These are phyloP conservation scores for Phoenix roebelenii DNA, from an alignment of 176 grass and related monocot species.

Conservation along the genomic window DNA sequence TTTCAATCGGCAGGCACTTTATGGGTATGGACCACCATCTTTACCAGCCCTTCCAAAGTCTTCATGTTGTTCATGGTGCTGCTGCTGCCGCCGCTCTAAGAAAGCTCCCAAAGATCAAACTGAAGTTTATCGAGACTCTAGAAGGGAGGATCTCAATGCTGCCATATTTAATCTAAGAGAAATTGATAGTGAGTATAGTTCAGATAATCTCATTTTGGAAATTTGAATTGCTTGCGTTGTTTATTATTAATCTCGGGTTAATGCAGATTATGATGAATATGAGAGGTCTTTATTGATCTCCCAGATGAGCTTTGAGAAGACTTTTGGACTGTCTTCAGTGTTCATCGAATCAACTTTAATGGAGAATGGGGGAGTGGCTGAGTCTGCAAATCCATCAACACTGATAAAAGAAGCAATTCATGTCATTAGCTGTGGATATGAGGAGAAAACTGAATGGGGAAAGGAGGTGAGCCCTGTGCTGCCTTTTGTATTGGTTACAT, in stretches of 20 bases:
- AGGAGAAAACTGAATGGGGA: conserved; percentile 99
- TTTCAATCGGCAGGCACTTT: conserved; percentile 92
- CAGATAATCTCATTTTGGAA: conserved; percentile 5
- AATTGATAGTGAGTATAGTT: conserved; percentile 66
- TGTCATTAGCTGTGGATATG: conserved; percentile 88
- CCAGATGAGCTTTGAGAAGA: conserved; percentile 93
- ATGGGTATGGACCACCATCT: conserved; percentile 93
- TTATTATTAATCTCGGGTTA: conserved; percentile 7
- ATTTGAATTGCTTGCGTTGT: background rate
- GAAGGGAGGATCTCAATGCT: conserved; percentile 72
- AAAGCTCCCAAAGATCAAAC: conserved; percentile 69
- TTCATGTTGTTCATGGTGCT: conserved; percentile 78
- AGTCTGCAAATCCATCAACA: conserved; percentile 62
- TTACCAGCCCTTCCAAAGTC: conserved; percentile 83
- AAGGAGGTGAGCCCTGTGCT: conserved; percentile 54
- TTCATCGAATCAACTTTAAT: conserved; percentile 97
- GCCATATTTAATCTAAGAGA: conserved; percentile 95
- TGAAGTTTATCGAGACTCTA: conserved; percentile 69
- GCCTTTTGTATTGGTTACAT: no score
- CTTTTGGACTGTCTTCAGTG: conserved; percentile 77
- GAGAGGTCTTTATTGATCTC: conserved; percentile 87
- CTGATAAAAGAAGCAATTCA: conserved; percentile 98
- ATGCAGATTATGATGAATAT: conserved; percentile 80
- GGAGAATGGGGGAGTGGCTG: conserved; percentile 83
- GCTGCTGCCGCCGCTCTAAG: conserved; percentile 56